Evolutionary conservation across 78 protist genomes (phyloP), one percentile per base, ranked within the genome.

Genomic region (Cyanophora paradoxa): DNA sequence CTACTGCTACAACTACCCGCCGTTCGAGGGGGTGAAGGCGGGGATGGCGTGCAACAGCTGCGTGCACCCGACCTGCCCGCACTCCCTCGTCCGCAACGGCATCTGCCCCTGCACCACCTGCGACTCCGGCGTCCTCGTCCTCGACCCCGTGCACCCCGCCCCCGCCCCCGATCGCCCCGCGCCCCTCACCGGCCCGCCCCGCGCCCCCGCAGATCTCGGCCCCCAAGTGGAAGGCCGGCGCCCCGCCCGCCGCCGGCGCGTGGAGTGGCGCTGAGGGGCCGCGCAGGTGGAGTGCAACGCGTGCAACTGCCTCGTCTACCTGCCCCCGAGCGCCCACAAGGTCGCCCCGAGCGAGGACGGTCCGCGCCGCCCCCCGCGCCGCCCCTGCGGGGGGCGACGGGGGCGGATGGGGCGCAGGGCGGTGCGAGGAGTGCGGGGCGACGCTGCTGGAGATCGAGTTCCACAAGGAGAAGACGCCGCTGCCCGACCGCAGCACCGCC

Each of bases 1-100:
- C 16, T 0, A 0, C 56, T 83, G 88, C 77, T 83, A 33, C 74
- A n/a, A n/a, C n/a, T n/a, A n/a, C n/a, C n/a, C n/a, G n/a, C n/a
- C n/a, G n/a, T n/a, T n/a, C n/a, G 52, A 6, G 48, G 24, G 52
- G 34, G 24, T 8, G 5, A 26, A 5, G 17, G 16, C 3, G 34
- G 46, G 40, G 74, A 39, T 41, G 56, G 42, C 37, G 41, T 74
- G 79, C 62, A 22, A 1, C 65, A 14, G 44, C n/a, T 62, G 79
- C 72, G 24, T 8, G 33, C 79, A 74, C 34, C 79, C 79, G 14
- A 59, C 58, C 6, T 74, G 69, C 62, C 19, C 3, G 30, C 30
- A 20, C 17, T 0, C 66, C 54, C 41, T 56, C 33, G n/a, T 39
- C 24, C 14, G 24, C 48, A 59, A 56, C 48, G 4, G 30, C n/a